Base-by-base conservation (phyloP, 2,329 filamentous ascomycete genomes). In the Microcera coccophila region DNA sequence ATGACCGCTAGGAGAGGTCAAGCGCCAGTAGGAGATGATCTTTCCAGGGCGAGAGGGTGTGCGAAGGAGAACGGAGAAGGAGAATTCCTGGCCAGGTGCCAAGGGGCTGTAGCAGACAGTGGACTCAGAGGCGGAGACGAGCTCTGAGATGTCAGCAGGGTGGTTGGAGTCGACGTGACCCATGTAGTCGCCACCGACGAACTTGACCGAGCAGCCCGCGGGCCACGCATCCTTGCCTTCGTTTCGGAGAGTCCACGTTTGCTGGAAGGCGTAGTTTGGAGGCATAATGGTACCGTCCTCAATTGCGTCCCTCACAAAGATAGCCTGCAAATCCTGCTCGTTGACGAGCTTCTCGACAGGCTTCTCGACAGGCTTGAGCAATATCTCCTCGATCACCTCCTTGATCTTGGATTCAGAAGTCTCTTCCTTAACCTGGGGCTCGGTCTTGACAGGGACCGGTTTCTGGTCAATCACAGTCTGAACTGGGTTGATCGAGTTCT, bases 121-220 rank as follows among this genome's bases (percentile, higher is more conserved):
- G 62, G 87, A 95, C 72, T 93, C 85, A 42, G 83, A 87, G 40
- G 90, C 89, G 24, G 81, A 81, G 28, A 82, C 78, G 44, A 96
- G 82, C 55, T 90, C 83, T 29, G 78, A 76, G 43, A 89, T 81
- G 54, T 85, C 87, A n/a, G 85, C 82, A 18, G 90, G 87, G 58
- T 86, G 86, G 48, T 76, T 78, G 39, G 85, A 82, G 64, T 95
- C 87, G 41, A 95, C 78, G 54, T 90, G 86, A 57, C 94, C 88
- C 93, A 98, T 97, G 69, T 91, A 90, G 65, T 97, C 91, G 38
- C 93, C 93, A 44, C 91, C 90, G 45, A 94, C 85, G 60, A 90
- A 96, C 67, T 87, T 88, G 56, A 97, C 87, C 43, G 84, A 85
- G 73, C 89, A 95, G 48, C 90, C 93, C 42, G 83, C 80, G 28